These are phyloP conservation scores for Taxillus chinensis DNA, from an alignment of 164 flowering plant genomes.

Conservation along the genomic window DNA sequence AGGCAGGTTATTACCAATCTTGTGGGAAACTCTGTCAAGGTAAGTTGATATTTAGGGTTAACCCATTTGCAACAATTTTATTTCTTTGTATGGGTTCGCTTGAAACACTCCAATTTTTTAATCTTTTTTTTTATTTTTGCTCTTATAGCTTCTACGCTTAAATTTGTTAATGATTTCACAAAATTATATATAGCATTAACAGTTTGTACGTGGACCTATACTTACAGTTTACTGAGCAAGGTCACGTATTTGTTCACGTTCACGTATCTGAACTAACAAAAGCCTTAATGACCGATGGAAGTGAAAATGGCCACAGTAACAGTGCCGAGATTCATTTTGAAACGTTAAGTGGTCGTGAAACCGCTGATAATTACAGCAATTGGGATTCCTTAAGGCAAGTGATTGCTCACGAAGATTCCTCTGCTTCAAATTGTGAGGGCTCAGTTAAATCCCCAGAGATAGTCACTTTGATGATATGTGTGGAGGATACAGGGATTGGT, in stretches of 20 bases:
- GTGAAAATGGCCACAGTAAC: slow-evolving; percentile 33
- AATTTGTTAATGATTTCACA: too few species aligned
- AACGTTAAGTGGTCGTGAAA: slow-evolving; percentile 77
- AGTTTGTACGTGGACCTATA: background rate
- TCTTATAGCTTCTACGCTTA: background rate
- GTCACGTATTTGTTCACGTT: slow-evolving; percentile 88
- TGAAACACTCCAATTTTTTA: background rate
- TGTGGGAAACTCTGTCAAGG: slow-evolving; percentile 90
- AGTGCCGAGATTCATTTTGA: slow-evolving; percentile 28
- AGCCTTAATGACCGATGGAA: slow-evolving; percentile 22
- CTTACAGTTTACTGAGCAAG: slow-evolving; percentile 78
- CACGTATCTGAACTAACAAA: slow-evolving; percentile 52
- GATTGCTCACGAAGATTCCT: slow-evolving; percentile 32
- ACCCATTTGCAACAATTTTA: background rate
- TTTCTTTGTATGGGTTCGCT: background rate
- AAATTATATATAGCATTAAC: too few species aligned
- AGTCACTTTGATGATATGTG: slow-evolving; percentile 56
- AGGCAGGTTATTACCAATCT: slow-evolving; percentile 87
- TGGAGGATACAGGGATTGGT: slow-evolving; percentile 93
- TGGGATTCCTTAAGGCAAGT: slow-evolving; percentile 55
- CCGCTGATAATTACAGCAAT: slow-evolving; percentile 58
- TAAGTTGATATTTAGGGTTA: slow-evolving; percentile 21
- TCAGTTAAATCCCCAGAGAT: slow-evolving; percentile 23
- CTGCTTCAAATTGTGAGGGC: slow-evolving; percentile 17
- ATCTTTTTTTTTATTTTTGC: background rate